phyloP scores from a whole-genome alignment of 2,329 filamentous ascomycete species.

The Fusarium temperatum region DNA sequence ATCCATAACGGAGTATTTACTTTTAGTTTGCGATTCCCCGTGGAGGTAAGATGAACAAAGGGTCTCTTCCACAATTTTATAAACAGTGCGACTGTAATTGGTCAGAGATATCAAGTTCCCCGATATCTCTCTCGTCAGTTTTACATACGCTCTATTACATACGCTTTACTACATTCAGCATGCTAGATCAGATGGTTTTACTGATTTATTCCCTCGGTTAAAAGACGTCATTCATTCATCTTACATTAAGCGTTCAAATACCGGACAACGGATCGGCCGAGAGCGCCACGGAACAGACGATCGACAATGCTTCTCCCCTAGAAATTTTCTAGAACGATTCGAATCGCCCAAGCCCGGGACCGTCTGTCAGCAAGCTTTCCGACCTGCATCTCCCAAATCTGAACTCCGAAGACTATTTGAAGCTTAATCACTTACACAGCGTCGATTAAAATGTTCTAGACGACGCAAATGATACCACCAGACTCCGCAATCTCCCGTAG shows the following conservation, averaged over 20 bases:
- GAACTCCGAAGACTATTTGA: background rate
- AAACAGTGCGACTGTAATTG: background rate
- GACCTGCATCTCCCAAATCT: background rate
- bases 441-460: background rate
- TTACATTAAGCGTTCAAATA: background rate
- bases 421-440: background rate
- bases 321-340: slow-evolving; percentile 7
- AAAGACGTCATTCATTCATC: background rate
- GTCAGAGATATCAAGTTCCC: background rate
- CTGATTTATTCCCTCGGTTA: background rate
- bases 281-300: background rate
- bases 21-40: slow-evolving; percentile 10
- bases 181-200: background rate
- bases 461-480: background rate
- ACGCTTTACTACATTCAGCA: background rate
- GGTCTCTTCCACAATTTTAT: slow-evolving; percentile 7
- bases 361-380: background rate
- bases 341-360: background rate
- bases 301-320: background rate
- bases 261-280: background rate
- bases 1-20: background rate
- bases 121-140: background rate
- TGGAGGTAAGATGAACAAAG: slow-evolving; percentile 3
- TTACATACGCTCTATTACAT: background rate
- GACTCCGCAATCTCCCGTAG: background rate